A percentile compares a stretch with the other conserved stretches of the same genome.
phyloP scores from a whole-genome alignment of 2,329 filamentous ascomycete species.

The Diaporthe australafricana region DNA sequence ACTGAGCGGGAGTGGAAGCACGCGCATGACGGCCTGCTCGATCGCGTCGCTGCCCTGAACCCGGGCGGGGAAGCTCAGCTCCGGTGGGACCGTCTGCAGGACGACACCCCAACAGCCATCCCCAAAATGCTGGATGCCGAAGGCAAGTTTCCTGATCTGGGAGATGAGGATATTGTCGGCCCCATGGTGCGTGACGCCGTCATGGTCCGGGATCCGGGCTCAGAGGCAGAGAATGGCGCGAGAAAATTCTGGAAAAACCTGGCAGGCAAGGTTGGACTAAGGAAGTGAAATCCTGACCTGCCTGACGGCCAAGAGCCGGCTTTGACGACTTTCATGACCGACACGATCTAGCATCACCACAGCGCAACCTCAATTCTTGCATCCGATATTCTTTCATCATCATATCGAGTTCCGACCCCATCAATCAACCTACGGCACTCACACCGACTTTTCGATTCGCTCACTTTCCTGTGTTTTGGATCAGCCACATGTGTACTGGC shows the following conservation, averaged over 20 bases:
- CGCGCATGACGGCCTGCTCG: constrained; percentile 74
- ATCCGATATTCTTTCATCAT: background rate
- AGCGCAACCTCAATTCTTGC: background rate
- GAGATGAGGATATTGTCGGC: constrained; percentile 92
- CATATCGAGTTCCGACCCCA: background rate
- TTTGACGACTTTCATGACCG: constrained; percentile 33
- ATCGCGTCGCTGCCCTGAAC: constrained; percentile 57
- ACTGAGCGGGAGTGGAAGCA: constrained; percentile 81
- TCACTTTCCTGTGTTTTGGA: background rate
- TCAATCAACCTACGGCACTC: background rate
- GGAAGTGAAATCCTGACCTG: constrained; percentile 42
- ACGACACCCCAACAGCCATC: constrained; percentile 72
- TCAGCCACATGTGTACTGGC: background rate
- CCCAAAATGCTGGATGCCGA: constrained; percentile 77
- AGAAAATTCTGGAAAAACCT: constrained; percentile 61
- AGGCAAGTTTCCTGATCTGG: constrained; percentile 88
- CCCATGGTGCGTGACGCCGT: constrained; percentile 79
- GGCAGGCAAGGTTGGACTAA: constrained; percentile 56
- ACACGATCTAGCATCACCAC: constrained; percentile 34
- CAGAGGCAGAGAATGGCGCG: constrained; percentile 54
- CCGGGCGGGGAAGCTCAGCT: constrained; percentile 44
- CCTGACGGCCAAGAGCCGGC: background rate
- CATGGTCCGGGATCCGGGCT: constrained; percentile 59
- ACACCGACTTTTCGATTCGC: constrained; percentile 1
- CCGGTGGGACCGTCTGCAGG: constrained; percentile 55